These are phyloP conservation scores for Elongisporangium undulatum DNA, from an alignment of 352 stramenopile species.

Conservation along the genomic window DNA sequence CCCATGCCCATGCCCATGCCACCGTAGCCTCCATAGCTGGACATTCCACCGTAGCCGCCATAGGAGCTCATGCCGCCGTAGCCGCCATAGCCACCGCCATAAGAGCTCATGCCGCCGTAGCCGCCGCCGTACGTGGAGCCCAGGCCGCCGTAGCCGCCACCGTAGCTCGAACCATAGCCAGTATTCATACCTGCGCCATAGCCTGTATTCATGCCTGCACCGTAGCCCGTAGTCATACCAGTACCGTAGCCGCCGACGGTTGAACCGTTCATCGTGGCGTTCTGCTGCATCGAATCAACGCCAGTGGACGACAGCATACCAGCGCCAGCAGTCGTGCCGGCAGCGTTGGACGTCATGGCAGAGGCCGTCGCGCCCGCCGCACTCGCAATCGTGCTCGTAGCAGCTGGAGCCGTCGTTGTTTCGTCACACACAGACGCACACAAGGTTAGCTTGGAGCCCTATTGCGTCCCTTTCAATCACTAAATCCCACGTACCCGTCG, in stretches of 20 bases:
- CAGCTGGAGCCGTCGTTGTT: conserved; percentile 9
- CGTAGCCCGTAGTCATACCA: conserved; percentile 15
- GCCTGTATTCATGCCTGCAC: conserved; percentile 5
- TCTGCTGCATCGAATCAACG: conserved; percentile 6
- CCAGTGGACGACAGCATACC: conserved; percentile 5
- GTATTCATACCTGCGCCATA: conserved; percentile 20
- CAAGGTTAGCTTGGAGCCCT: background rate
- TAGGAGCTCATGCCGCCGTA: conserved; percentile 22
- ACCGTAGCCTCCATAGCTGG: conserved; percentile 35
- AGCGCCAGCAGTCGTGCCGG: conserved; percentile 3
- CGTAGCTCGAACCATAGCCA: conserved; percentile 19
- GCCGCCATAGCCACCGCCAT: conserved; percentile 13
- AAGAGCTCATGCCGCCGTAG: conserved; percentile 25
- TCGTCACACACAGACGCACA: conserved; percentile 10
- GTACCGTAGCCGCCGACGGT: conserved; percentile 18
- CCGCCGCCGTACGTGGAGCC: conserved; percentile 23
- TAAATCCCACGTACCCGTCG: conserved; percentile 12
- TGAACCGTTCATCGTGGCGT: conserved; percentile 4
- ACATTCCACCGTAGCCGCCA: conserved; percentile 29
- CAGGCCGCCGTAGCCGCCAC: conserved; percentile 18
- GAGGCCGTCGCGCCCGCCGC: background rate
- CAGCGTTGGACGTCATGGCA: conserved; percentile 1
- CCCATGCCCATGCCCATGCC: conserved; percentile 24
- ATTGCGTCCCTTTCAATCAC: conserved; percentile 6
- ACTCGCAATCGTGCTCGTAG: conserved; percentile 10